A percentile compares a stretch with the other conserved stretches of the same genome.
phyloP scores from a whole-genome alignment of 768 basidiomycete species.

The Cystofilobasidium bisporidii region DNA sequence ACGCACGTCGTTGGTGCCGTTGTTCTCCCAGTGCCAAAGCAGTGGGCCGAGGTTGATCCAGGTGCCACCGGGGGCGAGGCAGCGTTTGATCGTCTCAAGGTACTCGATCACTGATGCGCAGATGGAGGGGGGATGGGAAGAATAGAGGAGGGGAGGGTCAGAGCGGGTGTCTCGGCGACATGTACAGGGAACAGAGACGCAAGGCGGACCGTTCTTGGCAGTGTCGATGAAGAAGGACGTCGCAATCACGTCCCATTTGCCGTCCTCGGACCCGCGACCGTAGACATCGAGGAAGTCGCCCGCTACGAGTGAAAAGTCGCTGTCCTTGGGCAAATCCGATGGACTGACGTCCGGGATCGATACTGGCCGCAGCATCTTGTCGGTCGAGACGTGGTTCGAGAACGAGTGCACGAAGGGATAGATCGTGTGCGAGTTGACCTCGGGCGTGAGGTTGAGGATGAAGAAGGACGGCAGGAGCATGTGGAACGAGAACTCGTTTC shows the following conservation, averaged over 20 bases:
- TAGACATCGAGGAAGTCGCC: conserved; percentile 94
- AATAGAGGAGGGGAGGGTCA: too few relatives aligned
- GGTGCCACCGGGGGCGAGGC: conserved; percentile 51
- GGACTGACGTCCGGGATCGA: conserved; percentile 77
- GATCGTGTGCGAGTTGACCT: conserved; percentile 48
- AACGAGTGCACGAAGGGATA: conserved; percentile 89
- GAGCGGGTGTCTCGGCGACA: too few relatives aligned
- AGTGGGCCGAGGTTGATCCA: conserved; percentile 95
- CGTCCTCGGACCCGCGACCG: conserved; percentile 47
- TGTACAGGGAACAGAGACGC: too few relatives aligned
- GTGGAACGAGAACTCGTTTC: conserved; percentile 53
- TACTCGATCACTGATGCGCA: conserved; percentile 15
- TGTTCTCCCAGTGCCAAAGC: conserved; percentile 97
- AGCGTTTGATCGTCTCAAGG: conserved; percentile 15
- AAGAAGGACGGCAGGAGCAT: conserved; percentile 70
- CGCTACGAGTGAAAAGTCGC: conserved; percentile 63
- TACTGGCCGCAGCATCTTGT: conserved; percentile 55
- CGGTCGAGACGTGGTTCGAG: conserved; percentile 59
- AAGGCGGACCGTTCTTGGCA: conserved; percentile 44
- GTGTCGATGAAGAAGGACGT: conserved; percentile 98
- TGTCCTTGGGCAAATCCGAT: conserved; percentile 48
- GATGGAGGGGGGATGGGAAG: too few relatives aligned
- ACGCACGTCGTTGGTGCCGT: conserved; percentile 39
- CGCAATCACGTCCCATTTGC: conserved; percentile 73
- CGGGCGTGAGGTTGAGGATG: conserved; percentile 57